These are phyloP conservation scores for Citrus glauca DNA, from an alignment of 345 rosid species.

Conservation along the genomic window DNA sequence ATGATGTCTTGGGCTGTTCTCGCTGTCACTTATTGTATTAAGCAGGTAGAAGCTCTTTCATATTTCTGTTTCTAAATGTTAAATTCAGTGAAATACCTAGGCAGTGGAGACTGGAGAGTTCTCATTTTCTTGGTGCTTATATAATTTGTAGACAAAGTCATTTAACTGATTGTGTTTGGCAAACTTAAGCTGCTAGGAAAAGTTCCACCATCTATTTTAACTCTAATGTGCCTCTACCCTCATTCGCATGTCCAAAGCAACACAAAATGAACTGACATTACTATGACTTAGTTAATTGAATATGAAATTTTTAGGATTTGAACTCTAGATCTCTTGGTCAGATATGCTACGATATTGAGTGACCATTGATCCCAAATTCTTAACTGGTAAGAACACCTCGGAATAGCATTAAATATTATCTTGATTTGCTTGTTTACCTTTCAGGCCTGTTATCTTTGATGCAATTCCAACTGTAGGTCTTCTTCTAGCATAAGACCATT, in stretches of 20 bases:
- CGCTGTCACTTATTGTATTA: conserved; percentile 95
- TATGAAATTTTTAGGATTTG: not conserved
- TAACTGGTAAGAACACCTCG: not conserved
- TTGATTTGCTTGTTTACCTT: conserved; percentile 1
- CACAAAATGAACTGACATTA: not conserved
- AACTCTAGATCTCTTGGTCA: not conserved
- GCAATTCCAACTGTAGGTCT: not conserved
- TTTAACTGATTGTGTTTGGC: not conserved
- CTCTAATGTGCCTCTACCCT: not conserved
- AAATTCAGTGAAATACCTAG: not conserved
- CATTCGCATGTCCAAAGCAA: not conserved
- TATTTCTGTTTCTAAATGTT: conserved; percentile 1
- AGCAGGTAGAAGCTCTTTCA: conserved; percentile 57
- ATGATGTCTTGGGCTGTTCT: conserved; percentile 99
- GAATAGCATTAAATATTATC: not conserved
- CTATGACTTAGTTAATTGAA: not conserved
- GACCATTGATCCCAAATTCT: not conserved
- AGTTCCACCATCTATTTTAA: not conserved
- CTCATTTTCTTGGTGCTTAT: not conserved
- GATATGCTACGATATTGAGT: not conserved
- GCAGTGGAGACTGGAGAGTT: not conserved
- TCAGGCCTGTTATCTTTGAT: not conserved
- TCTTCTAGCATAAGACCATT: not conserved
- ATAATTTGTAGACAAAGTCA: not conserved
- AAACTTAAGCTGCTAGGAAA: not conserved